Conservation (phyloP, 345 rosid species). For the Salix suchowensis region DNA sequence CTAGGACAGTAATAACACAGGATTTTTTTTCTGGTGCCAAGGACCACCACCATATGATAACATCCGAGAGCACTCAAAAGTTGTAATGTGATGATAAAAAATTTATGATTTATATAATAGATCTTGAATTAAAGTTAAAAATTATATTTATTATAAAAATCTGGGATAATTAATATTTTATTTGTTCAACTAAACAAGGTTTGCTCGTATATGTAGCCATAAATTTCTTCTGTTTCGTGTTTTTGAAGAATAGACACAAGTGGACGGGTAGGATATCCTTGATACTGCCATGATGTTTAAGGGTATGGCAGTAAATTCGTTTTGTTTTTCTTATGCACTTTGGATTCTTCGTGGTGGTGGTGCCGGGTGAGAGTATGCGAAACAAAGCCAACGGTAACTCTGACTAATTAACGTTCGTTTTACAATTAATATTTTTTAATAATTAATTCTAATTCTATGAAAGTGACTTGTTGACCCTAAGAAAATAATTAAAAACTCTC, state of each 20-base stretch:
- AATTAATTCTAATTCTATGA: constrained; percentile 18
- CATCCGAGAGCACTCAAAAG: background rate
- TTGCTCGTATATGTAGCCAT: no score
- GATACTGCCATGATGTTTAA: background rate
- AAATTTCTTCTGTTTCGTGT: no score
- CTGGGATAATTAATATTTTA: no score
- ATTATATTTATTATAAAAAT: no score
- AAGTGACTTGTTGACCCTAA: constrained; percentile 43
- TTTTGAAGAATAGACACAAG: no score
- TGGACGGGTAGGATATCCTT: no score
- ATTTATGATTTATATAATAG: no score
- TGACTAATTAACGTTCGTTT: constrained; percentile 12
- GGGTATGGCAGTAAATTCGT: constrained; percentile 15
- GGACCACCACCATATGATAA: background rate
- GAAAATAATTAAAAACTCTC: background rate
- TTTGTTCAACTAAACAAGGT: no score
- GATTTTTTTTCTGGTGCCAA: background rate
- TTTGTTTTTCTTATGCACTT: background rate
- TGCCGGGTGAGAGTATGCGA: background rate
- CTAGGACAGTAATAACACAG: background rate
- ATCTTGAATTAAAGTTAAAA: no score
- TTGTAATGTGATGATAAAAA: accelerated
- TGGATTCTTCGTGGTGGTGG: constrained; percentile 3
- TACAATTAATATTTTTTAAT: background rate
- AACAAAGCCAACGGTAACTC: constrained; percentile 29